Evolutionary conservation across 2,329 filamentous ascomycete species (phyloP).

Genomic region (Mycosphaerelloides madeirae): DNA sequence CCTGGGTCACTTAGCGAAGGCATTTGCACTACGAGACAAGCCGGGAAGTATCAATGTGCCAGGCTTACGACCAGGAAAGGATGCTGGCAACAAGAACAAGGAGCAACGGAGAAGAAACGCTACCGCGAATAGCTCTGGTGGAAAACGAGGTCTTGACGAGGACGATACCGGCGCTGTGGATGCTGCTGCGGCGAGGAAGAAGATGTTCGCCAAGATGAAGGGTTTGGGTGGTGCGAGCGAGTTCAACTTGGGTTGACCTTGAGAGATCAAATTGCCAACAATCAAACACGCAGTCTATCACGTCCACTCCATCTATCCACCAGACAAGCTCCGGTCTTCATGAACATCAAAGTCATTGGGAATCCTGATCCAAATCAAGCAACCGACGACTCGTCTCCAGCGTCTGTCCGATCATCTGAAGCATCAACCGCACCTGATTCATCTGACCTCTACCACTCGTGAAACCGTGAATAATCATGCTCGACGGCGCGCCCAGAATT

Average conservation of each 20-base stretch:
- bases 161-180: slow-evolving; percentile 32
- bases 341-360: too few relatives aligned
- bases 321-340: too few relatives aligned
- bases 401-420: too few relatives aligned
- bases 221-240: slow-evolving; percentile 50
- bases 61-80: slow-evolving; percentile 46
- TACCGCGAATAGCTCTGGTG: slow-evolving; percentile 24
- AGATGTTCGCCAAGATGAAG: slow-evolving; percentile 50
- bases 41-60: slow-evolving; percentile 69
- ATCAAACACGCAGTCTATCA: too few relatives aligned
- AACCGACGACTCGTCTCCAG: too few relatives aligned
- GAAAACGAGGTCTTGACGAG: slow-evolving; percentile 28
- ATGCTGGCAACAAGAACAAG: slow-evolving; percentile 45
- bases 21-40: slow-evolving; percentile 82
- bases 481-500: too few relatives aligned
- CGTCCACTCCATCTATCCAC: too few relatives aligned
- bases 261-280: too few relatives aligned
- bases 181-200: slow-evolving; percentile 45
- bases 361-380: too few relatives aligned
- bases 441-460: too few relatives aligned
- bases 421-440: too few relatives aligned
- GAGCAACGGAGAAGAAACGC: slow-evolving; percentile 27
- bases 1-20: slow-evolving; percentile 88
- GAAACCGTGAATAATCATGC: too few relatives aligned
- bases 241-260: slow-evolving; percentile 46